phyloP scores from a whole-genome alignment of 2,329 filamentous ascomycete genomes.

The Epichloe gansuensis region DNA sequence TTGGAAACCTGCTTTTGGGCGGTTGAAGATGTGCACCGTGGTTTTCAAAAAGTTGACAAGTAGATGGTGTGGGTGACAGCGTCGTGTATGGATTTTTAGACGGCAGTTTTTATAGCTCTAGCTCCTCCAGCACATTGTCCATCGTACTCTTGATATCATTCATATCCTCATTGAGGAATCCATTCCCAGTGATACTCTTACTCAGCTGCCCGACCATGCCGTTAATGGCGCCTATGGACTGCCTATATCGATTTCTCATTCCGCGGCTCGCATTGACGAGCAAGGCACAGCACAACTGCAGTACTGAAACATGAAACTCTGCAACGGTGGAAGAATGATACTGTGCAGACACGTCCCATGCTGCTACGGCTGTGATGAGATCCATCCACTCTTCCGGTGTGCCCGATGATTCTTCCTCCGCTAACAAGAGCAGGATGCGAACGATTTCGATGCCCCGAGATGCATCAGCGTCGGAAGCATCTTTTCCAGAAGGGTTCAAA shows the following conservation, averaged over 20 bases:
- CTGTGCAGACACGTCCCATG: slow-evolving; percentile 29
- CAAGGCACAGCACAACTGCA: slow-evolving; percentile 45
- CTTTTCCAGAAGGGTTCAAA: slow-evolving; percentile 18
- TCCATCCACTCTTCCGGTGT: slow-evolving; percentile 46
- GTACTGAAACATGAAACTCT: slow-evolving; percentile 41
- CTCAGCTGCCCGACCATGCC: slow-evolving; percentile 34
- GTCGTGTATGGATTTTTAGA: too few relatives aligned
- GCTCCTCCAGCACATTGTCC: neutral
- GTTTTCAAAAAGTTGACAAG: too few relatives aligned
- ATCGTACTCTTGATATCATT: slow-evolving; percentile 31
- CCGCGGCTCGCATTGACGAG: slow-evolving; percentile 33
- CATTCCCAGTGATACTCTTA: slow-evolving; percentile 13
- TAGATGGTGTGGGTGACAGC: too few relatives aligned
- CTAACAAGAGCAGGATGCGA: slow-evolving; percentile 39
- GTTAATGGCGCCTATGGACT: slow-evolving; percentile 37
- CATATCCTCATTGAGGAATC: slow-evolving; percentile 28
- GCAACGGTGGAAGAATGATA: slow-evolving; percentile 16
- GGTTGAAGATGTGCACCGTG: too few relatives aligned
- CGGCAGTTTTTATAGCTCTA: neutral
- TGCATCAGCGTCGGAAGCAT: slow-evolving; percentile 18
- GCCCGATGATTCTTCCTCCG: slow-evolving; percentile 32
- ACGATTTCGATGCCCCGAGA: slow-evolving; percentile 43
- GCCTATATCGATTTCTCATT: slow-evolving; percentile 36
- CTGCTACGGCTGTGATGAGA: slow-evolving; percentile 37
- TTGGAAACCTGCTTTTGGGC: too few relatives aligned